Base-by-base conservation (phyloP, 495 filamentous ascomycete genomes). In the Penicilliopsis zonata region DNA sequence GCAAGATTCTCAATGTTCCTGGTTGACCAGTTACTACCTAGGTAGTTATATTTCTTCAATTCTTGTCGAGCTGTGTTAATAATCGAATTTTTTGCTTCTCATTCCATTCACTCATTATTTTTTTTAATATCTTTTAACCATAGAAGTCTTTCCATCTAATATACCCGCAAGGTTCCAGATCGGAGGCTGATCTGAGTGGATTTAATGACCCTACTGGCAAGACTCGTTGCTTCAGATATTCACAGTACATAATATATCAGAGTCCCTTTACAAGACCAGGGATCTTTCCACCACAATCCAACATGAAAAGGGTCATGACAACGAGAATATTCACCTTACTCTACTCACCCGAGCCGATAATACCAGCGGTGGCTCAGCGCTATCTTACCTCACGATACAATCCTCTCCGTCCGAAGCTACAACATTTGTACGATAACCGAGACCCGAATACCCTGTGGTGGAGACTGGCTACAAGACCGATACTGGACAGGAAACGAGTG, bases 361-460 rank as follows among this genome's bases (percentile, higher is more conserved):
- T 44, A 7, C 38, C 57, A 16, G 42, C 47, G 2, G 34, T 61
- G 28, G 59, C 57, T 23, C 4, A 18, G 9, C 57, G 59, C 17
- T 61, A 60, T 33, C 15, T 61, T 0, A 30, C 17, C 3, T 28
- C 46, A 21, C 38, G 34, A 0, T 6, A 20, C 31, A 43, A 60
- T 42, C 47, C 53, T 1, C 44, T 63, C 27, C 47, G 42, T 5
- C 58, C 57, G 12, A 65, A 63, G 34, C 52, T 63, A 13, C n/a
- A 38, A 3, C 41, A 62, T 31, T 35, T 59, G 23, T 57, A 49
- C 22, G 37, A 33, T 1, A 43, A 40, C 33, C 59, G 59, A 12
- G 52, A 59, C 31, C 42, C 19, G 3, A 42, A 55, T 33, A 49
- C 46, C 17, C 37, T 80, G 5, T 80, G 74, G 75, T 65, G 62